Conservation (phyloP, 495 filamentous ascomycete species). For the Usnea hakonensis region DNA sequence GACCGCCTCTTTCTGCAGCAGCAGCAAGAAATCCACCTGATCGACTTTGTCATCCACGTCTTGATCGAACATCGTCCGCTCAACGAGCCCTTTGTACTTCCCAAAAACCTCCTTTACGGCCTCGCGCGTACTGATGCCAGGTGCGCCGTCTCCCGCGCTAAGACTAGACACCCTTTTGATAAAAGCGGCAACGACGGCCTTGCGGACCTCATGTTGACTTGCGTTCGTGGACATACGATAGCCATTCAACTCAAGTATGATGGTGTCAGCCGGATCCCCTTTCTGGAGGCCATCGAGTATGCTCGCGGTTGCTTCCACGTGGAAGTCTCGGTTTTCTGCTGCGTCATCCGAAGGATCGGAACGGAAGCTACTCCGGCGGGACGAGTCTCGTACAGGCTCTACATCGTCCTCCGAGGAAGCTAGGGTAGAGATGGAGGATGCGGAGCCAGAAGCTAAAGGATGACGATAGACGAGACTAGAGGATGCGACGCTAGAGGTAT, state of each 20-base stretch:
- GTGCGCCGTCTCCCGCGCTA: conserved; percentile 44
- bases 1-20: conserved; percentile 71
- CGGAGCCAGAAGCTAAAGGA: conserved; percentile 58
- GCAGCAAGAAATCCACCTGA: conserved; percentile 77
- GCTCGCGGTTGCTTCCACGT: conserved; percentile 76
- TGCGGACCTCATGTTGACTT: conserved; percentile 76
- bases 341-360: conserved; percentile 53
- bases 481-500: conserved; percentile 40
- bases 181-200: conserved; percentile 76
- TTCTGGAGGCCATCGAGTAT: conserved; percentile 74
- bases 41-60: conserved; percentile 52
- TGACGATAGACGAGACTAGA: conserved; percentile 60
- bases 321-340: conserved; percentile 61
- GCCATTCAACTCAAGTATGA: conserved; percentile 82
- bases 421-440: conserved; percentile 70
- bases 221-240: conserved; percentile 84
- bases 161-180: conserved; percentile 72
- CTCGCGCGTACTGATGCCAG: conserved; percentile 46
- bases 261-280: conserved; percentile 69
- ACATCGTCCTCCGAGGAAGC: conserved; percentile 43
- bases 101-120: conserved; percentile 56
- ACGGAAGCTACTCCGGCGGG: conserved; percentile 44
- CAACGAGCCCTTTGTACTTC: conserved; percentile 49
- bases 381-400: conserved; percentile 27
- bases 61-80: conserved; percentile 51